These are phyloP conservation scores for Penicillium turbatum DNA, from an alignment of 495 filamentous ascomycete genomes.

Conservation along the genomic window DNA sequence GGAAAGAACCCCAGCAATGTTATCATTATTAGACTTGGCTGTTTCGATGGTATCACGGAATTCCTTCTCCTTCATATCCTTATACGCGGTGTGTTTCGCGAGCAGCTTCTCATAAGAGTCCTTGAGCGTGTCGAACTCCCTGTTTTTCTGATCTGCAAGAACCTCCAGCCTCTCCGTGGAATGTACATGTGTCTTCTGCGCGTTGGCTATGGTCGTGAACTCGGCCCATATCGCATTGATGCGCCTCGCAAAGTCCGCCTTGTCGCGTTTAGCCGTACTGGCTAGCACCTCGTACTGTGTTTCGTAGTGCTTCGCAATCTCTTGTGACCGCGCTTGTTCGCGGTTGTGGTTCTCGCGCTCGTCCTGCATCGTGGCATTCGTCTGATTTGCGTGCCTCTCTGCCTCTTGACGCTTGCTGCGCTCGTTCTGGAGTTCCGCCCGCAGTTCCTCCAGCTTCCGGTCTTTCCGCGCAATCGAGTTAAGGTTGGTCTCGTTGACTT, in stretches of 20 bases:
- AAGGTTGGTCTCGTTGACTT: constrained; percentile 69
- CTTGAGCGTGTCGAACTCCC: constrained; percentile 55
- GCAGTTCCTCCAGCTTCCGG: constrained; percentile 71
- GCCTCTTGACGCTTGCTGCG: constrained; percentile 56
- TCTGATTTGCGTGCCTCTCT: constrained; percentile 59
- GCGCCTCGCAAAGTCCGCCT: constrained; percentile 41
- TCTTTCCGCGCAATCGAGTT: constrained; percentile 71
- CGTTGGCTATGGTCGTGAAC: constrained; percentile 32
- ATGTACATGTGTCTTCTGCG: constrained; percentile 41
- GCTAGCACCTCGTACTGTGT: constrained; percentile 69
- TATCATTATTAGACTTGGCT: constrained; percentile 49
- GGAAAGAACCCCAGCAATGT: constrained; percentile 51
- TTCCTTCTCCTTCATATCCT: constrained; percentile 56
- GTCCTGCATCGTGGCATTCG: constrained; percentile 57
- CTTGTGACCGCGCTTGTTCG: constrained; percentile 59
- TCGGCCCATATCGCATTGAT: constrained; percentile 32
- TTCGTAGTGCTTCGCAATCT: constrained; percentile 48
- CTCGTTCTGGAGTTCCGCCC: constrained; percentile 63
- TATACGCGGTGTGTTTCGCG: constrained; percentile 57
- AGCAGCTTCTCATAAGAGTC: constrained; percentile 57
- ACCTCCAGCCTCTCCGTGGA: constrained; percentile 61
- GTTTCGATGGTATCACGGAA: constrained; percentile 52
- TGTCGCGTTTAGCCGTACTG: constrained; percentile 54
- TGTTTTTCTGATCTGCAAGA: constrained; percentile 65
- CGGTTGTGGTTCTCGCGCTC: constrained; percentile 51